phyloP scores from a whole-genome alignment of 768 basidiomycete species.

The Xerocomus potaroensis region DNA sequence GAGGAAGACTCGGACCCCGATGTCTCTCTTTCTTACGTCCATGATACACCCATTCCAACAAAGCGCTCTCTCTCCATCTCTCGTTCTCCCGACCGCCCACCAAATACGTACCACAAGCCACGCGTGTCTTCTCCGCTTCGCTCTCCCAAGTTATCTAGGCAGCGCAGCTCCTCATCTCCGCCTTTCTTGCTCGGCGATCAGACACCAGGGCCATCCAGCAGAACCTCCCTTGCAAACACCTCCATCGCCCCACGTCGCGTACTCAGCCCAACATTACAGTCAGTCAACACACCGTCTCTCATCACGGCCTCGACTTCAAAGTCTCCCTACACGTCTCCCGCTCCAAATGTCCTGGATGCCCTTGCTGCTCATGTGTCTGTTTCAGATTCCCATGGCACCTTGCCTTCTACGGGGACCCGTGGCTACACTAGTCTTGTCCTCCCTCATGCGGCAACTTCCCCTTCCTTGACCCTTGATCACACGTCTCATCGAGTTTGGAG shows the following conservation, averaged over 20 bases:
- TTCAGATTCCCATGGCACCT: slow-evolving; percentile 20
- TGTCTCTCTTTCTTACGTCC: background rate
- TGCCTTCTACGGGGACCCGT: slow-evolving; percentile 50
- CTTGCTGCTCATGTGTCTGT: slow-evolving; percentile 29
- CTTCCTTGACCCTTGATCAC: slow-evolving; percentile 13
- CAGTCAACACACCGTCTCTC: slow-evolving; percentile 11
- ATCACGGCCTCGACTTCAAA: slow-evolving; percentile 24
- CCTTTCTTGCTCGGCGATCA: slow-evolving; percentile 11
- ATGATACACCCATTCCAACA: slow-evolving; percentile 10
- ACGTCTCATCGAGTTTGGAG: slow-evolving; percentile 25
- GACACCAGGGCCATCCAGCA: background rate
- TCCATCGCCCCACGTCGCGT: slow-evolving; percentile 11
- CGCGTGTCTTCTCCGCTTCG: slow-evolving; percentile 24
- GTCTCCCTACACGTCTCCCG: slow-evolving; percentile 29
- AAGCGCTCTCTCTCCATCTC: slow-evolving; percentile 16
- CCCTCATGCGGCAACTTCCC: slow-evolving; percentile 35
- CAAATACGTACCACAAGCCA: slow-evolving; percentile 14
- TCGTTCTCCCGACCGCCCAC: slow-evolving; percentile 7
- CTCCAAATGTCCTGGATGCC: slow-evolving; percentile 29
- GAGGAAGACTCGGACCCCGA: slow-evolving; percentile 41
- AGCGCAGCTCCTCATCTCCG: slow-evolving; percentile 32
- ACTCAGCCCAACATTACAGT: slow-evolving; percentile 11
- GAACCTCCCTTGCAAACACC: background rate
- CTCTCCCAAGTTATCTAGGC: slow-evolving; percentile 22
- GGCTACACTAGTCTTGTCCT: slow-evolving; percentile 54